Percentiles rank a stretch among this genome's conserved stretches.
Conservation (phyloP, 2,329 filamentous ascomycete genomes). For the Xylariaceae sp. region DNA sequence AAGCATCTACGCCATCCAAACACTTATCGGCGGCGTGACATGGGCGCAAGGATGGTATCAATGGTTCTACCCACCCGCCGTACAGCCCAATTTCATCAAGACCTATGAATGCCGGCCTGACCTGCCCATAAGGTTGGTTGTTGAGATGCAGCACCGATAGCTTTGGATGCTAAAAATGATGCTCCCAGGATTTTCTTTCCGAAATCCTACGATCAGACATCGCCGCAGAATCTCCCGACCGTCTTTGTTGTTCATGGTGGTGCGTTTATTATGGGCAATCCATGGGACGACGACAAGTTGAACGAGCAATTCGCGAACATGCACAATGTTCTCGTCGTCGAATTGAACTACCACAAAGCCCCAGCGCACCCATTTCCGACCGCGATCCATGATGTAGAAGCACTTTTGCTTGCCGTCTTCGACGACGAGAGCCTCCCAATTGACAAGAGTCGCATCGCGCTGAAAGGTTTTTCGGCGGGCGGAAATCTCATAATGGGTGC, state of each 20-base stretch:
- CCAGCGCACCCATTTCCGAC: constrained; percentile 40
- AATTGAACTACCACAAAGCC: constrained; percentile 43
- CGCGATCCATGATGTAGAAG: constrained; percentile 39
- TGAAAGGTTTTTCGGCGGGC: constrained; percentile 46
- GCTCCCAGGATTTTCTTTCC: constrained; percentile 35
- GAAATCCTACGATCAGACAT: constrained; percentile 26
- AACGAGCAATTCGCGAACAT: constrained; percentile 37
- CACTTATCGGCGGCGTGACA: constrained; percentile 14
- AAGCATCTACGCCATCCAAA: constrained; percentile 26
- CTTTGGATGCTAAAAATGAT: neutral
- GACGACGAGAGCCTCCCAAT: constrained; percentile 40
- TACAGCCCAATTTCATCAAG: constrained; percentile 34
- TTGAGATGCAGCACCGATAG: neutral
- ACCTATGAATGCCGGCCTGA: constrained; percentile 33
- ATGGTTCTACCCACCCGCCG: constrained; percentile 27
- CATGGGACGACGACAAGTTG: constrained; percentile 39
- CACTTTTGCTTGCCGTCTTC: constrained; percentile 37
- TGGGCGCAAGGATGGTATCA: constrained; percentile 29
- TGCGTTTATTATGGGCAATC: constrained; percentile 39
- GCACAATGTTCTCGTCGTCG: constrained; percentile 41
- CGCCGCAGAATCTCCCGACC: constrained; percentile 32
- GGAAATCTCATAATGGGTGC: constrained; percentile 40
- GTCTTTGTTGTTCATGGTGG: constrained; percentile 46
- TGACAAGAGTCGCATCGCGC: constrained; percentile 37
- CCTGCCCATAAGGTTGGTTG: constrained; percentile 32